A percentile compares a stretch with the other conserved stretches of the same genome.
These are phyloP conservation scores for Hypoxylon sp. DNA, from an alignment of 2,329 filamentous ascomycete genomes.

Conservation along the genomic window DNA sequence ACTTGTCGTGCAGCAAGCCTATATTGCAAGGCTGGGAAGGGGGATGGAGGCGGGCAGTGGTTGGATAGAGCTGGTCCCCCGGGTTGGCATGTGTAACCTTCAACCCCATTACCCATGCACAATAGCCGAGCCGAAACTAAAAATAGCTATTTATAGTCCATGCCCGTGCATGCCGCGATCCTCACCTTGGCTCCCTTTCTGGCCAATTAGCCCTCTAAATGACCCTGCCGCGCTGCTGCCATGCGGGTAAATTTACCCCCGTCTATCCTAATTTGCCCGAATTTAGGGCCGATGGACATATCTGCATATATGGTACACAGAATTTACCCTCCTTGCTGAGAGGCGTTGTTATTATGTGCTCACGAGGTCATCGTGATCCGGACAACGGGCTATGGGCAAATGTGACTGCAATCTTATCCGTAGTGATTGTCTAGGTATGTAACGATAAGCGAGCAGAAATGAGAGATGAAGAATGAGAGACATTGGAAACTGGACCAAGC, in stretches of 20 bases:
- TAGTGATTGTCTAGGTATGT: background rate
- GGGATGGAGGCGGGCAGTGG: slow-evolving; percentile 1
- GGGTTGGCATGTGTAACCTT: slow-evolving; percentile 37
- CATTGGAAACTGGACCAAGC: slow-evolving; percentile 8
- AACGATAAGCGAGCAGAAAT: slow-evolving; percentile 2
- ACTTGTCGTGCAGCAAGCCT: slow-evolving; percentile 29
- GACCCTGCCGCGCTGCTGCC: slow-evolving; percentile 38
- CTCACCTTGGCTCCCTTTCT: slow-evolving; percentile 28
- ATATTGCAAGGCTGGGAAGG: slow-evolving; percentile 32
- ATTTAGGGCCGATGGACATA: slow-evolving; percentile 31
- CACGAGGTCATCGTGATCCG: slow-evolving; percentile 2
- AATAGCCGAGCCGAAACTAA: slow-evolving; percentile 47
- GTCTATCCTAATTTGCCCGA: slow-evolving; percentile 39
- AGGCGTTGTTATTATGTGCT: background rate
- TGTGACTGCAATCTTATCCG: background rate
- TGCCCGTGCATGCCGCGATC: slow-evolving; percentile 27
- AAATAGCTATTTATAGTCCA: slow-evolving; percentile 52
- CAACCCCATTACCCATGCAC: slow-evolving; percentile 44
- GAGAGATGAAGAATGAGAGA: slow-evolving; percentile 9
- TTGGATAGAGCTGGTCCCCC: slow-evolving; percentile 39
- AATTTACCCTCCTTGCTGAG: slow-evolving; percentile 31
- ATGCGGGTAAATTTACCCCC: slow-evolving; percentile 46
- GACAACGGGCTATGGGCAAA: background rate
- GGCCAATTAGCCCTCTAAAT: slow-evolving; percentile 44
- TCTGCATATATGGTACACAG: no score